Conservation (phyloP, 176 grass and related monocot genomes). For the Aegilops speltoides region DNA sequence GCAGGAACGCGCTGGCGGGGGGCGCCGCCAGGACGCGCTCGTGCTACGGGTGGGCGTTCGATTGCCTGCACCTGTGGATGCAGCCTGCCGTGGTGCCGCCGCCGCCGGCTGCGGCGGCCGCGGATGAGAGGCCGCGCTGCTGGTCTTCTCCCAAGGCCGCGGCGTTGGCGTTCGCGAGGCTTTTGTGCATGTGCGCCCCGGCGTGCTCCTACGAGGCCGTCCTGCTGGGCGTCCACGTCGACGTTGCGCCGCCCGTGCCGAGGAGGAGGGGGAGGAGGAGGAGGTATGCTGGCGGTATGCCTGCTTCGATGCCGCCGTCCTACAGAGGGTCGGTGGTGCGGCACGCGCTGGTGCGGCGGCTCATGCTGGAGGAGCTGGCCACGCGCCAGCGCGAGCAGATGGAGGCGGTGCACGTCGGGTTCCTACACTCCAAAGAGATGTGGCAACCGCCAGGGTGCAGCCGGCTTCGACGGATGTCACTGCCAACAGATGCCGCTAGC, state of each 20-base stretch:
- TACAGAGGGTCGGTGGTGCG: slow-evolving; percentile 38
- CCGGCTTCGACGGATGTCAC: slow-evolving; percentile 59
- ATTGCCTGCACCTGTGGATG: slow-evolving; percentile 26
- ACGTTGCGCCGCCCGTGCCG: slow-evolving; percentile 10
- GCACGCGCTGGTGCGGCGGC: slow-evolving; percentile 37
- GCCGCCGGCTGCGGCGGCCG: background rate
- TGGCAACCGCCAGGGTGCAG: slow-evolving; percentile 51
- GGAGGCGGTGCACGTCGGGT: slow-evolving; percentile 19
- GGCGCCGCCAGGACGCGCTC: slow-evolving; percentile 2
- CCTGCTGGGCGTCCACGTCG: slow-evolving; percentile 28
- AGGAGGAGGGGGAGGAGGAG: background rate
- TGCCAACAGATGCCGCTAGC: slow-evolving; percentile 5
- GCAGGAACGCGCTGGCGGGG: slow-evolving; percentile 16
- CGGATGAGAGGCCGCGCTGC: slow-evolving; percentile 17
- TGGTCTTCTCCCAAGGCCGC: slow-evolving; percentile 43
- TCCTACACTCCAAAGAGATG: background rate
- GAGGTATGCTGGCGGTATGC: background rate
- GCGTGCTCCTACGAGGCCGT: slow-evolving; percentile 51
- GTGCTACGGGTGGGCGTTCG: slow-evolving; percentile 34
- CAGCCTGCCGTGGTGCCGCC: background rate
- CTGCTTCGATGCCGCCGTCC: background rate
- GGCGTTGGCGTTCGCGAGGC: slow-evolving; percentile 35
- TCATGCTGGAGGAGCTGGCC: slow-evolving; percentile 52
- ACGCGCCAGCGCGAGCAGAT: slow-evolving; percentile 34
- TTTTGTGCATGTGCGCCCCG: slow-evolving; percentile 45